Conservation (phyloP, 495 filamentous ascomycete genomes). For the Penicillium alfredii region DNA sequence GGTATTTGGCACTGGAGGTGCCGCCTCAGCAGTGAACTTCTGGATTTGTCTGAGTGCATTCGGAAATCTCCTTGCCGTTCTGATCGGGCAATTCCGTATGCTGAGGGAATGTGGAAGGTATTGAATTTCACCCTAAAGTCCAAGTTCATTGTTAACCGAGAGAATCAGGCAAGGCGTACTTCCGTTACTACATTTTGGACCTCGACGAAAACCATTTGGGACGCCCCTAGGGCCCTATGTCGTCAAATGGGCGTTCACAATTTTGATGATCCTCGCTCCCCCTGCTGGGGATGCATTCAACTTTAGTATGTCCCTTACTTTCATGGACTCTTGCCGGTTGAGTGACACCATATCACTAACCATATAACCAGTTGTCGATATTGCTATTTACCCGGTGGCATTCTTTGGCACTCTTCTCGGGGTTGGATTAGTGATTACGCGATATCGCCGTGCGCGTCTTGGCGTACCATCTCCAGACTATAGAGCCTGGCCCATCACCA, state of each 20-base stretch:
- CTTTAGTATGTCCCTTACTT: slow-evolving; percentile 32
- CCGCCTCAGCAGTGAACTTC: slow-evolving; percentile 51
- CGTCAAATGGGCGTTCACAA: slow-evolving; percentile 52
- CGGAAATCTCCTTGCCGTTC: slow-evolving; percentile 55
- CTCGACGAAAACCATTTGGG: slow-evolving; percentile 55
- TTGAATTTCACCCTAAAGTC: not conserved
- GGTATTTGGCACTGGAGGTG: slow-evolving; percentile 50
- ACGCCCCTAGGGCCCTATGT: slow-evolving; percentile 56
- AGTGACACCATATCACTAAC: too few relatives aligned
- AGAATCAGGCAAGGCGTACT: slow-evolving; percentile 55
- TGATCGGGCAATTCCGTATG: slow-evolving; percentile 52
- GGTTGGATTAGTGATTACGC: slow-evolving; percentile 48
- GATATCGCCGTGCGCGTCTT: slow-evolving; percentile 43
- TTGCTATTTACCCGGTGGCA: slow-evolving; percentile 46
- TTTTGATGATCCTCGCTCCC: slow-evolving; percentile 60
- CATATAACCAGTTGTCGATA: slow-evolving; percentile 42
- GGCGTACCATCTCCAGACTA: slow-evolving; percentile 42
- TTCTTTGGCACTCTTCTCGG: slow-evolving; percentile 51
- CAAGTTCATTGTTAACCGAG: not conserved
- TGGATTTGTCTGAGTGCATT: slow-evolving; percentile 58
- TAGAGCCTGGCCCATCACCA: slow-evolving; percentile 46
- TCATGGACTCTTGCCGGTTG: too few relatives aligned
- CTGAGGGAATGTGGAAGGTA: slow-evolving; percentile 54
- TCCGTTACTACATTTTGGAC: slow-evolving; percentile 60
- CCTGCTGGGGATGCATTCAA: slow-evolving; percentile 66